Evolutionary conservation across 1,284 basidiomycete species (phyloP).

Genomic region (Mrakiaceae sp.): DNA sequence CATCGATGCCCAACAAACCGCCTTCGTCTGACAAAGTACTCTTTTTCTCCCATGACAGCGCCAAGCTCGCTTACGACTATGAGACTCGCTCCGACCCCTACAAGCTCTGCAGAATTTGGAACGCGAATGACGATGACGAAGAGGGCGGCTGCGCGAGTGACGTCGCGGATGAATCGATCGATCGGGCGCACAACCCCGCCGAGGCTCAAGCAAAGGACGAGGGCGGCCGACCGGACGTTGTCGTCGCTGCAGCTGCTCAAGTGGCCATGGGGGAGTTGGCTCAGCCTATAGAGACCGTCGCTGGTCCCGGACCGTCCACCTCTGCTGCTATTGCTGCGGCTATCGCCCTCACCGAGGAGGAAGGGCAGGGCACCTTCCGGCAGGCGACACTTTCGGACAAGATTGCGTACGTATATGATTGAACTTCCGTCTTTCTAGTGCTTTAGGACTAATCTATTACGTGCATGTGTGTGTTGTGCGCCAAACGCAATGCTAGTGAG

Average conservation of each 20-base stretch:
- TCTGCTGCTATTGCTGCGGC: neutral
- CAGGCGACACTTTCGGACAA: neutral
- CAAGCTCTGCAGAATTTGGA: neutral
- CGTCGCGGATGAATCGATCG: neutral
- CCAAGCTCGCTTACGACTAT: neutral
- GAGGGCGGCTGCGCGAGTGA: neutral
- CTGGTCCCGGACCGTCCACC: neutral
- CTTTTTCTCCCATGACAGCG: neutral
- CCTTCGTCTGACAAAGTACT: neutral
- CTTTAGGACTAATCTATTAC: neutral
- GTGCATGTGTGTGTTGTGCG: neutral
- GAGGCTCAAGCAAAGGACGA: neutral
- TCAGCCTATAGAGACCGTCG: neutral
- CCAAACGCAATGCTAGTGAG: neutral
- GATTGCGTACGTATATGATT: neutral
- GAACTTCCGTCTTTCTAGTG: no score
- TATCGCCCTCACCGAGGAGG: neutral
- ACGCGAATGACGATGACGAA: neutral
- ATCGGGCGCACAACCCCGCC: neutral
- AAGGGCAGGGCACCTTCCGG: neutral
- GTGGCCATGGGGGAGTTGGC: neutral
- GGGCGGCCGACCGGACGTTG: neutral
- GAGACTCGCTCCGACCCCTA: neutral
- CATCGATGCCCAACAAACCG: neutral
- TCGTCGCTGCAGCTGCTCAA: neutral